phyloP scores from a whole-genome alignment of 306 rosid genomes.

The Potentilla sterilis region DNA sequence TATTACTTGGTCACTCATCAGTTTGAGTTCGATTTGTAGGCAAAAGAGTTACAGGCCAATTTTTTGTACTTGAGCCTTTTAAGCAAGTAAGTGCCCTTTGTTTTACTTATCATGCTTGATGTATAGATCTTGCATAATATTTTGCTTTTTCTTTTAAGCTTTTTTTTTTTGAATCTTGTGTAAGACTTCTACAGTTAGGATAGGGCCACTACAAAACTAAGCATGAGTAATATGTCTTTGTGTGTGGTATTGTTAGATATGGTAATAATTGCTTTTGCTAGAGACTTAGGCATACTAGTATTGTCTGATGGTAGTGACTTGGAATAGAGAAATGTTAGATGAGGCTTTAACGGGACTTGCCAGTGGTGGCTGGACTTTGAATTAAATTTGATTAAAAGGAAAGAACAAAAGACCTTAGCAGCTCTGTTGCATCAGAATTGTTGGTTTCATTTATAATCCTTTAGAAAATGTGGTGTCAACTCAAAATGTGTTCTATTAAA shows the following conservation, averaged over 20 bases:
- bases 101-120: not conserved
- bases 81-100: conserved; percentile 69
- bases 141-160: not conserved
- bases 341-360: not conserved
- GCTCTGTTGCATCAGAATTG: not conserved
- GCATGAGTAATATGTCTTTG: not conserved
- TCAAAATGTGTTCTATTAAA: not conserved
- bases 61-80: conserved; percentile 61
- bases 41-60: conserved; percentile 84
- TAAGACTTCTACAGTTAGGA: not conserved
- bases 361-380: not conserved
- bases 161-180: not conserved
- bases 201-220: not conserved
- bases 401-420: not conserved
- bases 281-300: not conserved
- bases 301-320: not conserved
- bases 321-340: not conserved
- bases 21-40: conserved; percentile 39
- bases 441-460: not conserved
- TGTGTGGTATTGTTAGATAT: not conserved
- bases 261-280: not conserved
- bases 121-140: no score
- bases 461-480: not conserved
- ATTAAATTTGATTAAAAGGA: not conserved
- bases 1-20: conserved; percentile 25